Conservation (phyloP, 2,329 filamentous ascomycete species). For the Elsinoe perseae region DNA sequence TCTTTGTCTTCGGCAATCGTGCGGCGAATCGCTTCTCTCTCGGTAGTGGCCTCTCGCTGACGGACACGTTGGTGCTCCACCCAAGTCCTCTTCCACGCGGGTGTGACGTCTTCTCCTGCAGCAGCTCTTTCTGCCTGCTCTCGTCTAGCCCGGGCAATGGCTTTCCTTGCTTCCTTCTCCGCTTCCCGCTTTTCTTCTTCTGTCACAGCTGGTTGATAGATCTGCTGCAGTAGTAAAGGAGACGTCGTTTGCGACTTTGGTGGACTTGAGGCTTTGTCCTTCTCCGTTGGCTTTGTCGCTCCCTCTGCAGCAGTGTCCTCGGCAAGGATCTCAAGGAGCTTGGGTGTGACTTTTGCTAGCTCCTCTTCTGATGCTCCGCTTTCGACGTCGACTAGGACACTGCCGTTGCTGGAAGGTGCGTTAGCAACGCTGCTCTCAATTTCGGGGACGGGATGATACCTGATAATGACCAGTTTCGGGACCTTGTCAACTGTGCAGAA, state of each 20-base stretch:
- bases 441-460: background rate
- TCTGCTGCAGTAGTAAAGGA: constrained; percentile 16
- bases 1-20: constrained; percentile 70
- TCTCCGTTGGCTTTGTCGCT: background rate
- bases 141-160: constrained; percentile 30
- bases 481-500: constrained; percentile 72
- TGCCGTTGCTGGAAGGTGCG: constrained; percentile 12
- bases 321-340: constrained; percentile 1
- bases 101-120: constrained; percentile 22
- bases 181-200: constrained; percentile 39
- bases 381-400: constrained; percentile 16
- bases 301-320: background rate
- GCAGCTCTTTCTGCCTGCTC: constrained; percentile 33
- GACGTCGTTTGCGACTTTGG: background rate
- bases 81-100: constrained; percentile 27
- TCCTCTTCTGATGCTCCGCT: constrained; percentile 19
- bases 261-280: background rate
- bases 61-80: constrained; percentile 47
- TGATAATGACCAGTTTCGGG: constrained; percentile 72
- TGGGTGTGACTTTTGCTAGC: constrained; percentile 20
- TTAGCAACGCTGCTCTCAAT: background rate
- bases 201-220: constrained; percentile 34
- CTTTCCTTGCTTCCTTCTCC: constrained; percentile 41
- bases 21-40: constrained; percentile 62
- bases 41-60: constrained; percentile 58